phyloP scores from a whole-genome alignment of 2,329 filamentous ascomycete species.

The Fusarium subglutinans region DNA sequence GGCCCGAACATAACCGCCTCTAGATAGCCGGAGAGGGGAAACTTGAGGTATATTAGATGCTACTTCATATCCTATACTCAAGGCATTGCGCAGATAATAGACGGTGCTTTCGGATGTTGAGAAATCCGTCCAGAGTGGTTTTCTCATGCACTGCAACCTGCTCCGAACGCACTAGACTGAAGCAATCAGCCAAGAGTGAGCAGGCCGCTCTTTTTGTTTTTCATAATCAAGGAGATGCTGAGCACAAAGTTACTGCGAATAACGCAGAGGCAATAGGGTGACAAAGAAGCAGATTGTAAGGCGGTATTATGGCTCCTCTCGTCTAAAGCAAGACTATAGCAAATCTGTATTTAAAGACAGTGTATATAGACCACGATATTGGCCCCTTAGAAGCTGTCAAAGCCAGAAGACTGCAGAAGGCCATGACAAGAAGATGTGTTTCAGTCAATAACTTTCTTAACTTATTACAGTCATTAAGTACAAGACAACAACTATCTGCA shows the following conservation, averaged over 20 bases:
- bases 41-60: background rate
- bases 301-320: rapidly evolving
- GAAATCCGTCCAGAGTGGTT: background rate
- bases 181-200: background rate
- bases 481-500: rapidly evolving
- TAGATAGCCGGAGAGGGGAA: rapidly evolving
- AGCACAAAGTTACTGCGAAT: rapidly evolving
- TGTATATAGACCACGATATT: rapidly evolving
- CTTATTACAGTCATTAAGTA: no score
- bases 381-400: rapidly evolving
- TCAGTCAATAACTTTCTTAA: rapidly evolving
- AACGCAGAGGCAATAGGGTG: rapidly evolving
- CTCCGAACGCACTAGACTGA: no score
- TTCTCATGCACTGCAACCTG: background rate
- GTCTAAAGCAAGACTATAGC: rapidly evolving
- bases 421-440: background rate
- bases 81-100: background rate
- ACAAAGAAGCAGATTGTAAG: background rate
- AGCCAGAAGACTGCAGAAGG: background rate
- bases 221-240: rapidly evolving
- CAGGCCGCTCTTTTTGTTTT: rapidly evolving
- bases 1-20: background rate
- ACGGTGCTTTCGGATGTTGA: background rate
- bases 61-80: background rate
- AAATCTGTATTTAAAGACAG: no score